phyloP scores from a whole-genome alignment of 73 alveolate genomes.

The Tetrahymena malaccensis region DNA sequence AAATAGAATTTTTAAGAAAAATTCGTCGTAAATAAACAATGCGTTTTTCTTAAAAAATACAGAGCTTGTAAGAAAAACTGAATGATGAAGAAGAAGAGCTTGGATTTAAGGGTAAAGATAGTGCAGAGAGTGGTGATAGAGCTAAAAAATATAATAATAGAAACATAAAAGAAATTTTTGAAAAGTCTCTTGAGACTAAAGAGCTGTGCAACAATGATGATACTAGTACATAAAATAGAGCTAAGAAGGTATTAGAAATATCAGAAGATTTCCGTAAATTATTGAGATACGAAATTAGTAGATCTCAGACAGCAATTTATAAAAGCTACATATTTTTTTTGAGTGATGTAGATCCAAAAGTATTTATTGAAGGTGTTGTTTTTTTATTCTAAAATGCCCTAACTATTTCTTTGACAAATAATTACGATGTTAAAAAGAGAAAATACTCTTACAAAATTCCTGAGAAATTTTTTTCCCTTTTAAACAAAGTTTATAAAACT shows the following conservation, averaged over 20 bases:
- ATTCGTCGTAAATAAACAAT: not conserved
- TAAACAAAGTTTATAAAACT: not conserved
- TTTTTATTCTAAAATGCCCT: not conserved
- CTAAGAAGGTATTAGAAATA: not conserved
- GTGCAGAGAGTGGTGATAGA: not conserved
- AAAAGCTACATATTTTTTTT: not conserved
- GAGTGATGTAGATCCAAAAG: not conserved
- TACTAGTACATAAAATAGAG: not conserved
- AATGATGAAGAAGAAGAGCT: not conserved
- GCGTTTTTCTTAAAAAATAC: not conserved
- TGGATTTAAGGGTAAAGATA: not conserved
- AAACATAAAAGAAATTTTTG: not conserved
- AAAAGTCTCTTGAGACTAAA: not conserved
- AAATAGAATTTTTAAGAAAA: not conserved
- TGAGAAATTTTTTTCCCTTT: not conserved
- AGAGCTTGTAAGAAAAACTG: not conserved
- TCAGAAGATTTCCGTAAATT: not conserved
- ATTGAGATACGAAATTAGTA: not conserved
- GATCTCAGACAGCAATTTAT: not conserved
- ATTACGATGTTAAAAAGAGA: not conserved
- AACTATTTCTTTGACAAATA: not conserved
- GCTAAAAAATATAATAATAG: not conserved
- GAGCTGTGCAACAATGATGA: not conserved
- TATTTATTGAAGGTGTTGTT: not conserved
- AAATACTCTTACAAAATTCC: not conserved